Percentiles rank a stretch among this genome's conserved stretches.
Conservation (phyloP, 176 grass and related monocot genomes). For the Triticum aestivum region IWGSC_CS_RefSeq_v2.1 NC_057812.1:519971326-519971825, state of each 20-base stretch:
- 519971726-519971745: background rate
- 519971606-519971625: background rate
- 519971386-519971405: background rate
- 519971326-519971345: too few relatives aligned
- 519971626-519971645: conserved; percentile 6
- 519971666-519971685: background rate
- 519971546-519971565: background rate
- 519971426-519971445: background rate
- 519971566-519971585: background rate
- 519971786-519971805: background rate
- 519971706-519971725: background rate
- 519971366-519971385: background rate
- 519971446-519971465: background rate
- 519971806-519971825: conserved; percentile 6
- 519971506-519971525: background rate
- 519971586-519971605: background rate
- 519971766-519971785: background rate
- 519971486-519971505: background rate
- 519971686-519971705: background rate
- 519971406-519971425: background rate
- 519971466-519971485: background rate
- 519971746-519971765: background rate
- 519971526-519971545: background rate
- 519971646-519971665: conserved; percentile 3
- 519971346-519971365: too few relatives aligned